A percentile compares a stretch with the other conserved stretches of the same genome.
Conservation (phyloP, 331 rosid genomes). For the Telfairia occidentalis region DNA sequence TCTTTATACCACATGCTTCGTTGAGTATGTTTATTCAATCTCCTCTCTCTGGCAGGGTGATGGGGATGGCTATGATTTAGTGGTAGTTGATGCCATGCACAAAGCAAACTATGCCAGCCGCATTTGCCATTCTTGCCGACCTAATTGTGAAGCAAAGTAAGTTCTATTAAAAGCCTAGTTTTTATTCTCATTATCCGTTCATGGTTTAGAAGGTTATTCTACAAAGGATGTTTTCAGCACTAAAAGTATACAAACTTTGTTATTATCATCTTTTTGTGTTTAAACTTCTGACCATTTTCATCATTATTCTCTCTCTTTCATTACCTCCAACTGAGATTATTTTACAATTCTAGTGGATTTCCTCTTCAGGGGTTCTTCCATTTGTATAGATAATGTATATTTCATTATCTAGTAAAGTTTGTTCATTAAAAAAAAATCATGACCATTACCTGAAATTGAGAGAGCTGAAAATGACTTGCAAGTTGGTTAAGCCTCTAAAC, state of each 20-base stretch:
- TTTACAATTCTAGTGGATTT: background rate
- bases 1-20: background rate
- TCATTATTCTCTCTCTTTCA: background rate
- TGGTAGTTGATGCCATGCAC: constrained; percentile 98
- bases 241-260: background rate
- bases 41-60: constrained; percentile 55
- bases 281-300: background rate
- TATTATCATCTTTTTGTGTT: background rate
- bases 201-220: background rate
- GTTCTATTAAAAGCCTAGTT: constrained; percentile 20
- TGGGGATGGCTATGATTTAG: constrained; percentile 91
- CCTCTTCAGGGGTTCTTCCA: background rate
- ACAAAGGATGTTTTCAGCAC: background rate
- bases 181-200: background rate
- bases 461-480: background rate
- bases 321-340: background rate
- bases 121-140: constrained; percentile 96
- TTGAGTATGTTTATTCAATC: constrained; percentile 17
- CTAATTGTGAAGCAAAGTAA: constrained; percentile 99
- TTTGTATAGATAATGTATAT: background rate
- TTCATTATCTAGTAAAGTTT: background rate
- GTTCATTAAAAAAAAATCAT: background rate
- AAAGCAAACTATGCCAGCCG: constrained; percentile 98
- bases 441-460: background rate
- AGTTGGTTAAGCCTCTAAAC: background rate